Evolutionary conservation across 371 early-diverging fungal species (phyloP).

Genomic region (Chytridium lagenaria): DNA sequence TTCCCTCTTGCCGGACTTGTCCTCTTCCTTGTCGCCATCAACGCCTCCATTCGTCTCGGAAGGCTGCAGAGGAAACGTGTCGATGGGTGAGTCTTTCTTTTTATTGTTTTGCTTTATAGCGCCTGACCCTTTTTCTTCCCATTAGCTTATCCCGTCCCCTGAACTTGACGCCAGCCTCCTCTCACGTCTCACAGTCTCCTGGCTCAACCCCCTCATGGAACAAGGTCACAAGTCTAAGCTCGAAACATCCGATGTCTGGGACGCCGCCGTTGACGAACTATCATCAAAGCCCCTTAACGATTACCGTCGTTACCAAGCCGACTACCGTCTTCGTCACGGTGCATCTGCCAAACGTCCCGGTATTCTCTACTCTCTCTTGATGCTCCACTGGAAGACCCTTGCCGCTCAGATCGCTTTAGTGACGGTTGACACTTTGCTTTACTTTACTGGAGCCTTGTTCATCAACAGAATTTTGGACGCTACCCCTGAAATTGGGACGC

Average conservation of each 20-base stretch:
- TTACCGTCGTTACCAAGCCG: neutral
- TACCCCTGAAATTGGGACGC: conserved; percentile 23
- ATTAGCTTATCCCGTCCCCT: conserved; percentile 19
- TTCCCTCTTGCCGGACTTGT: no score
- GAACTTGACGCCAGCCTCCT: conserved; percentile 60
- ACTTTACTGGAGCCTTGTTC: conserved; percentile 45
- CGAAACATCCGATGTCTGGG: conserved; percentile 56
- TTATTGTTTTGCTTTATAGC: neutral
- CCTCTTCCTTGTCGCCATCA: neutral
- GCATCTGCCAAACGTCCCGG: neutral
- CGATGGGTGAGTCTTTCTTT: neutral
- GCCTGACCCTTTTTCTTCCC: neutral
- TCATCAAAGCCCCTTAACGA: neutral
- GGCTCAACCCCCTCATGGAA: conserved; percentile 75
- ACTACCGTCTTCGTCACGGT: neutral
- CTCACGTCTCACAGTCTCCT: conserved; percentile 71
- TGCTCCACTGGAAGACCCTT: conserved; percentile 14
- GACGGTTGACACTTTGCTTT: conserved; percentile 29
- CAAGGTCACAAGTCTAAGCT: conserved; percentile 65
- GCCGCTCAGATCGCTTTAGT: conserved; percentile 23
- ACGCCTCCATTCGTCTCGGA: neutral
- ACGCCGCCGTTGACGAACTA: conserved; percentile 24
- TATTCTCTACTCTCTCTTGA: conserved; percentile 28
- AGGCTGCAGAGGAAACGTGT: neutral
- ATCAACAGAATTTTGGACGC: conserved; percentile 42